Evolutionary conservation across 371 early-diverging fungal species (phyloP).

Genomic region (Zopfochytrium polystomum): DNA sequence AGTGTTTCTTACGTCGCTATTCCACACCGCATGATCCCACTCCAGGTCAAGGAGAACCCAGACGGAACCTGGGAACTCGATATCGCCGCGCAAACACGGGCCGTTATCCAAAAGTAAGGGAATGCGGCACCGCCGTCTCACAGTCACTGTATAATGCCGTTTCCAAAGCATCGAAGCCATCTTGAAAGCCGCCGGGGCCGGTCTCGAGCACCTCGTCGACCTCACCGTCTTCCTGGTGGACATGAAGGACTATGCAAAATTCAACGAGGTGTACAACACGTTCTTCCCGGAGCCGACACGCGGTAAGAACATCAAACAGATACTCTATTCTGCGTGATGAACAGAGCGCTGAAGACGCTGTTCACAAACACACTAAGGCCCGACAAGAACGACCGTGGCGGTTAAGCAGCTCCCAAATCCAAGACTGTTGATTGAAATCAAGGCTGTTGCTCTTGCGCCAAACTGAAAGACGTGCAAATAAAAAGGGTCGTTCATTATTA

Average conservation of each 20-base stretch:
- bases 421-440: constrained; percentile 45
- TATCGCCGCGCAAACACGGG: constrained; percentile 58
- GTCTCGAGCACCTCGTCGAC: constrained; percentile 57
- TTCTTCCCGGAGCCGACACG: constrained; percentile 28
- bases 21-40: not conserved
- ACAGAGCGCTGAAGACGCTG: not conserved
- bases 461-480: no score
- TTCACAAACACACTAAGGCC: constrained; percentile 26
- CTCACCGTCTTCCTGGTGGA: constrained; percentile 65
- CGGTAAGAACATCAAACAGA: constrained; percentile 9
- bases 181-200: constrained; percentile 46
- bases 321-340: not conserved
- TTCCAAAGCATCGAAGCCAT: constrained; percentile 54
- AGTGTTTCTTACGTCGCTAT: no score
- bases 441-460: constrained; percentile 36
- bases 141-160: not conserved
- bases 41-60: constrained; percentile 42
- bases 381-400: constrained; percentile 43
- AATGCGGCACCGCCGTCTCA: not conserved
- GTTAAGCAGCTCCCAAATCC: constrained; percentile 46
- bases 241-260: constrained; percentile 62
- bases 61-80: constrained; percentile 58
- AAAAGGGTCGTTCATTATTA: no score
- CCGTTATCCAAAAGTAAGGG: constrained; percentile 59
- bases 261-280: constrained; percentile 55